These are phyloP conservation scores for Curvularia verruculosa DNA, from an alignment of 2,329 filamentous ascomycete species.

Conservation along the genomic window DNA sequence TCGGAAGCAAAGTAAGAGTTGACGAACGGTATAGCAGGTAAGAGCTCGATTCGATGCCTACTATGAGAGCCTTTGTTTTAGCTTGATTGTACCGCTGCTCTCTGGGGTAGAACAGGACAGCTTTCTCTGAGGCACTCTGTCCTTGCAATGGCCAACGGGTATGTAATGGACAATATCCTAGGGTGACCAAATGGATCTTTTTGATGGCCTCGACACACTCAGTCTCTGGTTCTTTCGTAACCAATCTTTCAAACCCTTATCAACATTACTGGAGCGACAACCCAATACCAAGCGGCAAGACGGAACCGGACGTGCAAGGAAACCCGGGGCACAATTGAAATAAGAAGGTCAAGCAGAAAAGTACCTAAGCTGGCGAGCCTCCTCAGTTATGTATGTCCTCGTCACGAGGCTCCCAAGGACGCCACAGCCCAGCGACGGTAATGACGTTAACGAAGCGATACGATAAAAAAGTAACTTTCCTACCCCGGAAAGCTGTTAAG, in stretches of 20 bases:
- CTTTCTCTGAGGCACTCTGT: not conserved
- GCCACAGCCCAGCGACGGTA: not conserved
- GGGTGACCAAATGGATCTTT: not conserved
- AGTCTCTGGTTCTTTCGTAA: slow-evolving; percentile 6
- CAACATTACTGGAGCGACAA: slow-evolving; percentile 11
- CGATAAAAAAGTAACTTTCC: not conserved
- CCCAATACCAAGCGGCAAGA: slow-evolving; percentile 5
- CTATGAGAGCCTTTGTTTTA: not conserved
- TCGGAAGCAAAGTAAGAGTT: not conserved
- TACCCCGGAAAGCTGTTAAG: slow-evolving; percentile 4
- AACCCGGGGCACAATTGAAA: not conserved
- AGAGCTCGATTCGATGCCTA: not conserved
- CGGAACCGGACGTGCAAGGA: not conserved
- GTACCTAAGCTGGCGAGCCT: not conserved
- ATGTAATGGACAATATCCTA: not conserved
- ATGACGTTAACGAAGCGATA: slow-evolving; percentile 3
- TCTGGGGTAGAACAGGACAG: not conserved
- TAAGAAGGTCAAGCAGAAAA: not conserved
- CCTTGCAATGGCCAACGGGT: not conserved
- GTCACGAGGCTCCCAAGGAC: not conserved
- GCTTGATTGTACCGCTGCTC: not conserved
- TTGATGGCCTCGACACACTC: not conserved
- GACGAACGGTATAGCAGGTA: not conserved
- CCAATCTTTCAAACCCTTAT: slow-evolving; percentile 10
- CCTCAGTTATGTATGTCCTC: slow-evolving; percentile 4